phyloP scores from a whole-genome alignment of 176 grass and related monocot species.

The Oryza nivara region DNA sequence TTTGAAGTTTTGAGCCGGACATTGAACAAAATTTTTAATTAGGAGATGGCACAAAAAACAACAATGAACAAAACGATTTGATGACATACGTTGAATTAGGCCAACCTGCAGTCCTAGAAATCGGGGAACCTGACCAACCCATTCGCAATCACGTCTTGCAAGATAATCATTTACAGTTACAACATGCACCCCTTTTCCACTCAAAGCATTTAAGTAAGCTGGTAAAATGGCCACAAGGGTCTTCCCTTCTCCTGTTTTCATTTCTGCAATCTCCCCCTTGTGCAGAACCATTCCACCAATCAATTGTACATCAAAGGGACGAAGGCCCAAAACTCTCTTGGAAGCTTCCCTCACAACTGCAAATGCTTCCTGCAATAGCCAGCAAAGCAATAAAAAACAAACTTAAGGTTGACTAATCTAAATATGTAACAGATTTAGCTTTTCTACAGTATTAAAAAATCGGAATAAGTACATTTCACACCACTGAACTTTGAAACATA shows the following conservation, averaged over 20 bases:
- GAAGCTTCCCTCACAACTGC: slow-evolving; percentile 96
- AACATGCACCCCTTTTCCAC: slow-evolving; percentile 94
- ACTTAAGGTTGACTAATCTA: slow-evolving; percentile 17
- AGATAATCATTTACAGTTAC: slow-evolving; percentile 99
- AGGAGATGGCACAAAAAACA: slow-evolving; percentile 20
- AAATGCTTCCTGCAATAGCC: slow-evolving; percentile 83
- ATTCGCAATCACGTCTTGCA: slow-evolving; percentile 95
- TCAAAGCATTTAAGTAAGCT: slow-evolving; percentile 90
- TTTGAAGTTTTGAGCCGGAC: slow-evolving; percentile 14
- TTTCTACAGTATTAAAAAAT: background rate
- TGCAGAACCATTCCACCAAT: slow-evolving; percentile 97
- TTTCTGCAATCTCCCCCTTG: slow-evolving; percentile 96
- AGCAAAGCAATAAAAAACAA: background rate
- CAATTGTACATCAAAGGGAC: slow-evolving; percentile 90
- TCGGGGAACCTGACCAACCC: slow-evolving; percentile 97
- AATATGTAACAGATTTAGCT: slow-evolving; percentile 11
- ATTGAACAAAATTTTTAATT: slow-evolving; percentile 32
- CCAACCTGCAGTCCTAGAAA: slow-evolving; percentile 98
- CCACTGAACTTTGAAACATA: background rate
- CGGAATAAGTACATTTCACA: background rate
- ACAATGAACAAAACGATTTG: slow-evolving; percentile 50
- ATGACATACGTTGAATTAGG: slow-evolving; percentile 97
- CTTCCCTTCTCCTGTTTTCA: slow-evolving; percentile 99
- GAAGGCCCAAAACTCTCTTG: slow-evolving; percentile 88
- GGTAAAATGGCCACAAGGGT: slow-evolving; percentile 95